phyloP scores from a whole-genome alignment of 352 stramenopile genomes.

The Globisporangium cystogenes region DNA sequence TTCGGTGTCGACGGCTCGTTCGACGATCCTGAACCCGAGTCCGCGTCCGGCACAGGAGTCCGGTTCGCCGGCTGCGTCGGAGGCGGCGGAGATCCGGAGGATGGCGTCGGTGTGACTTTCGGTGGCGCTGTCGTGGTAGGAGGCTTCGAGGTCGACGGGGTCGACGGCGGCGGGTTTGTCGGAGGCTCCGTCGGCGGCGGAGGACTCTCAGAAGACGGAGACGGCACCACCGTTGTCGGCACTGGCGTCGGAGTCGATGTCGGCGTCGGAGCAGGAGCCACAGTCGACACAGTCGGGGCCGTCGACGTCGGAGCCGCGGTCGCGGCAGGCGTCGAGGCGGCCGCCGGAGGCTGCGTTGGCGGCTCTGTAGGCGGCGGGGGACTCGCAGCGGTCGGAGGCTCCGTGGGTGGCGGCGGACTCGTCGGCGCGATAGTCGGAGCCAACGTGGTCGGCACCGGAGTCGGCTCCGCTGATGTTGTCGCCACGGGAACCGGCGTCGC shows the following conservation, averaged over 20 bases:
- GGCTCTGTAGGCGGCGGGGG: neutral
- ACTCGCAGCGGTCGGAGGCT: neutral
- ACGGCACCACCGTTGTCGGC: neutral
- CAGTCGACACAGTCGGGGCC: neutral
- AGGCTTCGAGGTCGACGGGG: neutral
- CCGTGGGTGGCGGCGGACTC: neutral
- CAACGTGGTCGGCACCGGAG: neutral
- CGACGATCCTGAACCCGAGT: neutral
- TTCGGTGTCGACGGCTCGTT: neutral
- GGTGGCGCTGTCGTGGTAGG: conserved; percentile 7
- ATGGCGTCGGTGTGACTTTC: conserved; percentile 6
- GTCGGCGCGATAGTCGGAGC: neutral
- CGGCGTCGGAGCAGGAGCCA: neutral
- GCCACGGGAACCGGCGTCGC: conserved; percentile 6
- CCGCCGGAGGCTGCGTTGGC: neutral
- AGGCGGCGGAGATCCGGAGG: conserved; percentile 11
- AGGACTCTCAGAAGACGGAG: neutral
- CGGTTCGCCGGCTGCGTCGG: conserved; percentile 7
- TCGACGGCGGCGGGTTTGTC: neutral
- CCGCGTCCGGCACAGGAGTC: conserved; percentile 2
- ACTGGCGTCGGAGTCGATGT: neutral
- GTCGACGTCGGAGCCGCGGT: neutral
- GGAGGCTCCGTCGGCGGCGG: neutral
- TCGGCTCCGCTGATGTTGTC: neutral
- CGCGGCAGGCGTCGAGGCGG: neutral